phyloP scores from a whole-genome alignment of 176 grass and related monocot genomes.

The Avena eriantha region DNA sequence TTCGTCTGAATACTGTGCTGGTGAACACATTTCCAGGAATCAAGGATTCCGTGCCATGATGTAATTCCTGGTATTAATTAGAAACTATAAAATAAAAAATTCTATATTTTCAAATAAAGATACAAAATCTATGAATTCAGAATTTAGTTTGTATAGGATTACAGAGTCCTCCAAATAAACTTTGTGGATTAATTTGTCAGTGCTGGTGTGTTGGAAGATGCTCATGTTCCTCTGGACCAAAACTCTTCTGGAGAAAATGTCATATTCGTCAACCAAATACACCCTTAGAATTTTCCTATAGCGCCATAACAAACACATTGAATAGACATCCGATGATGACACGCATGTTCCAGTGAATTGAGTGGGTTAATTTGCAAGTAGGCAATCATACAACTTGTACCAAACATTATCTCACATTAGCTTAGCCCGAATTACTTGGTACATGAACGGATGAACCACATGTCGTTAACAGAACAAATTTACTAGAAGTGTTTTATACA shows the following conservation, averaged over 20 bases:
- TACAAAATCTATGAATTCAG: background rate
- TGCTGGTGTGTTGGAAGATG: background rate
- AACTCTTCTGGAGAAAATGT: background rate
- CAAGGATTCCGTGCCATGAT: background rate
- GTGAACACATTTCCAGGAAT: background rate
- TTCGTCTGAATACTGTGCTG: background rate
- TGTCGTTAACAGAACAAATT: background rate
- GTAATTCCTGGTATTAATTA: background rate
- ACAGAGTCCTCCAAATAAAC: background rate
- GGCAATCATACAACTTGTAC: background rate
- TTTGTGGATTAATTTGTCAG: too few relatives aligned
- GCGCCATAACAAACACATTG: background rate
- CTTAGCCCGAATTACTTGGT: background rate
- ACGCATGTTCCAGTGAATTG: background rate
- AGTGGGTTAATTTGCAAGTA: background rate
- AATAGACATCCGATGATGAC: background rate
- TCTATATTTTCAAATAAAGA: background rate
- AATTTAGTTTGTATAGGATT: background rate
- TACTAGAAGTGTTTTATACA: background rate
- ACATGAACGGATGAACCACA: background rate
- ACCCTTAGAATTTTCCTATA: background rate
- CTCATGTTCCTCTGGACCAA: background rate
- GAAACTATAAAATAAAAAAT: background rate
- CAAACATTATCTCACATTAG: background rate
- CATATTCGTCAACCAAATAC: background rate